Evolutionary conservation across 441 rosid genomes (phyloP), one percentile per base, ranked within the genome.

Genomic region (Sinapis alba): DNA sequence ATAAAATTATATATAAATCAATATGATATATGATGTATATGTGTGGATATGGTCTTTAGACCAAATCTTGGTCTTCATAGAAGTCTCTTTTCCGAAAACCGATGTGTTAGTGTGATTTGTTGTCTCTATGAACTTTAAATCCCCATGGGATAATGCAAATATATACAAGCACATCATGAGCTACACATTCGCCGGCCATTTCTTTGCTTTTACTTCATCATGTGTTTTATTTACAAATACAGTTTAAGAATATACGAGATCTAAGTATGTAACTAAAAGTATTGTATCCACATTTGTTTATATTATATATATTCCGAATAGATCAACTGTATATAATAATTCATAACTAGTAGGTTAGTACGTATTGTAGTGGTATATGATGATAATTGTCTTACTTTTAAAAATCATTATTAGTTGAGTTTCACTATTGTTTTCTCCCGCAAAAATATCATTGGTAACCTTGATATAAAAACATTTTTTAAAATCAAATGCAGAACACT

Each of bases 51-150:
- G 73, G 77, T 78, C 73, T 23, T 61, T 72, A 72, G 73, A 78
- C 73, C 77, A 72, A 72, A 72, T 78, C 77, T 60, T 43, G 77
- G 81, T 78, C 73, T 65, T 77, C 76, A 65, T 71, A 71, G 76
- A 77, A 77, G 68, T 71, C 65, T 72, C 81, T 78, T 78, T 78
- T 23, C 21, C 73, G 73, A 72, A 78, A 51, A 38, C 64, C 81
- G 18, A 78, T 67, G 81, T 64, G 32, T 23, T 70, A 57, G 54
- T 67, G 64, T 72, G 77, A 78, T 78, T 72, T 72, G 69, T 45
- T 77, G 69, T 72, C 73, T 72, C 77, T 61, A 66, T 66, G 24
- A 72, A 67, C 60, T 72, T 78, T 67, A 54, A 67, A 61, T 67
- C 69, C 47, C 30, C 65, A 72, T 67, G 61, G 51, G 68, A 72